phyloP scores from a whole-genome alignment of 208 protist species.

The Trypanosoma caninum region DNA sequence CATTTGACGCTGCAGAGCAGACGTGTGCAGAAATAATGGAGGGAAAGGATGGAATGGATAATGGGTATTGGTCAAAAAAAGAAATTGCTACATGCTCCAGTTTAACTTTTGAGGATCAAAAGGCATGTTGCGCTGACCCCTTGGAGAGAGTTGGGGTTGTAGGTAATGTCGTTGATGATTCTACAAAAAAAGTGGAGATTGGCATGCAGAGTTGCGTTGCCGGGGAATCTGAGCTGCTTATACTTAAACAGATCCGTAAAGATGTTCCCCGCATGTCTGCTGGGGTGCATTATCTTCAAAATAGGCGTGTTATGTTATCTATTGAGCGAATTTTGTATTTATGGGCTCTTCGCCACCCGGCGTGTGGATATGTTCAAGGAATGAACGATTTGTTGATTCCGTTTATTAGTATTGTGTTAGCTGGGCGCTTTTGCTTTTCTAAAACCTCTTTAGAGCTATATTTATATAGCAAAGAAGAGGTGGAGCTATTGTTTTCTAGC shows the following conservation, averaged over 20 bases:
- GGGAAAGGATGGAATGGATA: too few species aligned
- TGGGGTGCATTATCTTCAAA: slow-evolving; percentile 60
- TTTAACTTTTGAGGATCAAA: neutral
- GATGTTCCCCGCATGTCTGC: slow-evolving; percentile 87
- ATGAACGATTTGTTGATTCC: slow-evolving; percentile 93
- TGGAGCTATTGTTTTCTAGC: slow-evolving; percentile 32
- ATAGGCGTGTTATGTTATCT: slow-evolving; percentile 52
- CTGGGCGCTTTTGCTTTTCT: slow-evolving; percentile 39
- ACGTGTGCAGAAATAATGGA: too few species aligned
- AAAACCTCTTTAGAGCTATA: slow-evolving; percentile 50
- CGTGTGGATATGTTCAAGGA: slow-evolving; percentile 93
- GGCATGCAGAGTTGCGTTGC: neutral
- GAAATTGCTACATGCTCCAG: slow-evolving; percentile 6
- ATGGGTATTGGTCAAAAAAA: too few species aligned
- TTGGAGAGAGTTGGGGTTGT: neutral
- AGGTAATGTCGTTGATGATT: neutral
- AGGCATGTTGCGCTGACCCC: neutral
- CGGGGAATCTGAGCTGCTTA: slow-evolving; percentile 48
- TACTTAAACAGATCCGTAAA: slow-evolving; percentile 82
- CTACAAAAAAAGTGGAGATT: neutral
- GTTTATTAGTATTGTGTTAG: slow-evolving; percentile 88
- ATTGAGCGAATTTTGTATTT: slow-evolving; percentile 92
- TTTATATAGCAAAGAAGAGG: slow-evolving; percentile 28
- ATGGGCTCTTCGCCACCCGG: slow-evolving; percentile 92
- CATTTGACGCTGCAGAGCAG: slow-evolving; percentile 34